Evolutionary conservation across 768 basidiomycete genomes (phyloP).

Genomic region (Lactarius vividus): DNA sequence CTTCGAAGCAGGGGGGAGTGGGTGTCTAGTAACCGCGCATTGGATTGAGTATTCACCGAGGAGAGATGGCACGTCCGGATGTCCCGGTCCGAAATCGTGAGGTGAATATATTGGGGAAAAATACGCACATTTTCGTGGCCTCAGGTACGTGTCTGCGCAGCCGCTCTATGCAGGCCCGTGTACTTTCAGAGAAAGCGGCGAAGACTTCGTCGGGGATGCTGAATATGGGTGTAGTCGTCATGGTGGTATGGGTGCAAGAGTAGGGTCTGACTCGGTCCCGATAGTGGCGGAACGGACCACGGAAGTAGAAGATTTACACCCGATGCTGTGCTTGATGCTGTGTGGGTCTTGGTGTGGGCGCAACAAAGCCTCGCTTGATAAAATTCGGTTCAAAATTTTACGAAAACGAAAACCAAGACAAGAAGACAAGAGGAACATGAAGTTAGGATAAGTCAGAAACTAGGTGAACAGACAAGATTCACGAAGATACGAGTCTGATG

Average conservation of each 20-base stretch:
- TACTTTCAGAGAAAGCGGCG: slow-evolving; percentile 10
- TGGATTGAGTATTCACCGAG: not conserved
- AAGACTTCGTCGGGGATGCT: slow-evolving; percentile 5
- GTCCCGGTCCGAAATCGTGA: not conserved
- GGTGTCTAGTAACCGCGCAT: slow-evolving; percentile 1
- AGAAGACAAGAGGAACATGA: too few relatives aligned
- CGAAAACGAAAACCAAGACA: too few relatives aligned
- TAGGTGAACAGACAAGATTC: too few relatives aligned
- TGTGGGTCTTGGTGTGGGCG: too few relatives aligned
- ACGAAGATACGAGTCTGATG: too few relatives aligned
- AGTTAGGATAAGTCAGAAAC: too few relatives aligned
- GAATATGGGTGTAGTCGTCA: not conserved
- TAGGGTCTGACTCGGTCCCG: not conserved
- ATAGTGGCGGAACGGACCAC: not conserved
- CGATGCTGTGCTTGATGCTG: not conserved
- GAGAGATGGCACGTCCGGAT: not conserved
- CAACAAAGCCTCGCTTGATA: too few relatives aligned
- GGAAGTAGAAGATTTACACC: not conserved
- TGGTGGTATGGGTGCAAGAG: slow-evolving; percentile 2
- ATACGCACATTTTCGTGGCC: slow-evolving; percentile 12
- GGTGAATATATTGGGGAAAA: too few relatives aligned
- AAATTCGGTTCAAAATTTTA: too few relatives aligned
- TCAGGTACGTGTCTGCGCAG: slow-evolving; percentile 16
- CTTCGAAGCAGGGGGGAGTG: slow-evolving; percentile 38
- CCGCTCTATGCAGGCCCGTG: slow-evolving; percentile 21